phyloP scores from a whole-genome alignment of 2,329 filamentous ascomycete species.

The Botryotinia narcissicola region DNA sequence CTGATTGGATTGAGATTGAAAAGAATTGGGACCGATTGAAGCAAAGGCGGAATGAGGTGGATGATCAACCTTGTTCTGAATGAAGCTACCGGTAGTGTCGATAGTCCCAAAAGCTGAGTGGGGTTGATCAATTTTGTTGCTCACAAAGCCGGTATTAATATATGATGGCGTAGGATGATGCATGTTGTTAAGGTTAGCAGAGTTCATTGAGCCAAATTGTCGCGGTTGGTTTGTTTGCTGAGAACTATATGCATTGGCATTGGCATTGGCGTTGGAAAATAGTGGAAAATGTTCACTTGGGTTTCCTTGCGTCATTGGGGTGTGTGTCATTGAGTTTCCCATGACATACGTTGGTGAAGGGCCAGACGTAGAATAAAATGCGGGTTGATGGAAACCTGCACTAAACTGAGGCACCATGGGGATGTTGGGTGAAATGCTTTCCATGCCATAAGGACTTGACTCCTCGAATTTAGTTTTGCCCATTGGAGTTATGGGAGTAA shows the following conservation, averaged over 20 bases:
- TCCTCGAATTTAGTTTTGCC: constrained; percentile 32
- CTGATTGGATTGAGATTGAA: constrained; percentile 26
- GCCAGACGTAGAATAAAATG: constrained; percentile 26
- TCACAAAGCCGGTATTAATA: constrained; percentile 26
- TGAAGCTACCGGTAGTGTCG: constrained; percentile 24
- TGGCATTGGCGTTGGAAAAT: constrained; percentile 27
- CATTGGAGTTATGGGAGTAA: constrained; percentile 35
- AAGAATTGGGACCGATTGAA: constrained; percentile 27
- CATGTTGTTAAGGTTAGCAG: constrained; percentile 23
- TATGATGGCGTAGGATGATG: constrained; percentile 26
- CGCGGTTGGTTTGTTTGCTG: constrained; percentile 28
- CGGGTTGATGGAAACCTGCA: constrained; percentile 28
- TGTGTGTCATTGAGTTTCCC: constrained; percentile 25
- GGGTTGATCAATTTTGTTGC: constrained; percentile 28
- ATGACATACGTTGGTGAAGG: constrained; percentile 26
- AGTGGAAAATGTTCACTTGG: constrained; percentile 27
- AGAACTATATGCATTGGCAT: constrained; percentile 21
- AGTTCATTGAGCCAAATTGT: constrained; percentile 27
- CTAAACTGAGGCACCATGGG: constrained; percentile 27
- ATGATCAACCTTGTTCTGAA: constrained; percentile 29
- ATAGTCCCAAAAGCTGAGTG: constrained; percentile 25
- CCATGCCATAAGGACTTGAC: constrained; percentile 32
- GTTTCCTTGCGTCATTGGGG: constrained; percentile 25
- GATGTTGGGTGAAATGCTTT: constrained; percentile 32
- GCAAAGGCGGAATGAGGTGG: constrained; percentile 25